Base-by-base conservation (phyloP, 2,329 filamentous ascomycete genomes). In the Sclerotinia nivalis region DNA sequence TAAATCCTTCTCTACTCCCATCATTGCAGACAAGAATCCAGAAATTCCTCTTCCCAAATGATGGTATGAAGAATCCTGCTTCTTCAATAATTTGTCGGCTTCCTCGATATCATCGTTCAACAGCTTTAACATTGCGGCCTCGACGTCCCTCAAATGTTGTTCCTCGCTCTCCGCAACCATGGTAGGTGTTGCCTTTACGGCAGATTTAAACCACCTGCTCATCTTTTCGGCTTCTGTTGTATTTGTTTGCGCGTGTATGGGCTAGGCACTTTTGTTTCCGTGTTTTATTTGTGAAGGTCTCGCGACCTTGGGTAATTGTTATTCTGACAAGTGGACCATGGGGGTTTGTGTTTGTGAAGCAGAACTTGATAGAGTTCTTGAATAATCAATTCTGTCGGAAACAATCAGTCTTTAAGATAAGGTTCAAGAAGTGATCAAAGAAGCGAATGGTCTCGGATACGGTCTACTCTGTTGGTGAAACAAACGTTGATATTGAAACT, bases 1-100 rank as follows among this genome's bases (percentile, higher is more conserved):
- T 74, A 96, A 86, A 4, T 96, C 89, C 80, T 96, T 94, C 81
- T 98, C 96, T 76, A 97, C 96, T 2, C 94, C 94, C 1, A 98
- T 83, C 2, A 96, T 90, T 25, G 94, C 93, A 75, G 89, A 86
- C 80, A 98, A 89, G 79, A 98, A 98, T 58, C 88, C 88, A 28
- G 93, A 89, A 47, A 97, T 89, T 66, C 93, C 91, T 74, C 90
- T 85, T 43, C 93, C 94, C 47, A 98, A 85, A 82, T 91, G 84
- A 80, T 99, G 96, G 78, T 96, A 98, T n/a, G 92, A 88, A 8
- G 94, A 97, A 74, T 87, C 86, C 58, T 91, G 90, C 74, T 90
- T 86, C 65, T 86, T 86, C 49, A 97, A 84, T 55, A 88, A 88
- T 71, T 84, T 84, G 81, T 96, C 92, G 8, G 96, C 96, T 52